Conservation (phyloP, 768 basidiomycete species). For the Sistotremastrum niveocremeum region DNA sequence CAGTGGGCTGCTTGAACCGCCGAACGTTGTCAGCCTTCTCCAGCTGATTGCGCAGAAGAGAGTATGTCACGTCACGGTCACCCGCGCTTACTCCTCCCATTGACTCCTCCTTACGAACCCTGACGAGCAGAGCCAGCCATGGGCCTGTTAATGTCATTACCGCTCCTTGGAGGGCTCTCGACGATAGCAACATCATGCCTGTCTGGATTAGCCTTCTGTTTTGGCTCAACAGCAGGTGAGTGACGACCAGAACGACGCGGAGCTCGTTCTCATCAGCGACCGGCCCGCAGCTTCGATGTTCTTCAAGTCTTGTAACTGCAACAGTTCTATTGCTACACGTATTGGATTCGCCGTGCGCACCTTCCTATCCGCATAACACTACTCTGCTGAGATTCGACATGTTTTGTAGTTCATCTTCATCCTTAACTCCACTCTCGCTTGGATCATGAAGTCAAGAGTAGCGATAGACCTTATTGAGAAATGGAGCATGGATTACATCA, state of each 20-base stretch:
- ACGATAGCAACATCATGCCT: slow-evolving; percentile 75
- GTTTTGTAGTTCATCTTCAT: slow-evolving; percentile 74
- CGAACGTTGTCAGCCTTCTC: no score
- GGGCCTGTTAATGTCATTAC: slow-evolving; percentile 65
- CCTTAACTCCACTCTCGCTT: slow-evolving; percentile 89
- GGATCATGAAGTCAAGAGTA: slow-evolving; percentile 88
- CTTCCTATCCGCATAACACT: background rate
- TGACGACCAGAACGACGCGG: slow-evolving; percentile 4
- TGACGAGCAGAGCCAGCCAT: slow-evolving; percentile 21
- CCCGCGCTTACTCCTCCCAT: no score
- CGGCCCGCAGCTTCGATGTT: slow-evolving; percentile 69
- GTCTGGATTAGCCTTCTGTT: slow-evolving; percentile 73
- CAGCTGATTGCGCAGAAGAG: no score
- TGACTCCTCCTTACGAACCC: no score
- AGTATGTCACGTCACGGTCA: no score
- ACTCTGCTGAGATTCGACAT: background rate
- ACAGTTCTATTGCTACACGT: slow-evolving; percentile 94
- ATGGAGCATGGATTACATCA: slow-evolving; percentile 92
- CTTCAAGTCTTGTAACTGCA: slow-evolving; percentile 98
- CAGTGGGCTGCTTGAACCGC: no score
- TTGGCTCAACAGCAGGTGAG: slow-evolving; percentile 72
- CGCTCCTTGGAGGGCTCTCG: slow-evolving; percentile 51
- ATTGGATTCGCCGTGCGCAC: slow-evolving; percentile 79
- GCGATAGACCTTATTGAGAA: slow-evolving; percentile 81
- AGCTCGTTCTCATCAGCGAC: slow-evolving; percentile 3